phyloP scores from a whole-genome alignment of 1,139 yeast species.

The Lizanozyma gosingica region DNA sequence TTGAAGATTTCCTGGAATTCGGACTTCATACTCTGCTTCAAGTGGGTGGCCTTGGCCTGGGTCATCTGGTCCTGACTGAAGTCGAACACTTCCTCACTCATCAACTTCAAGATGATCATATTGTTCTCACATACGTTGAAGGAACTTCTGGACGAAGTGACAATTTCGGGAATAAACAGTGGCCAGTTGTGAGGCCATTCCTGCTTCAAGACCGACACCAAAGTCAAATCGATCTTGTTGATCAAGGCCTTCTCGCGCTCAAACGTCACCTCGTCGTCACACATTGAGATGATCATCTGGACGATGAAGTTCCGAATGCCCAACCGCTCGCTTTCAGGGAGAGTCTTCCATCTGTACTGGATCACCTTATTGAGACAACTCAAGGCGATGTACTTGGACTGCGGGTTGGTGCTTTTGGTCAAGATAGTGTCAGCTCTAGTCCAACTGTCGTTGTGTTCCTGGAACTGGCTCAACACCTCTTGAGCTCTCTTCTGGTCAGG shows the following conservation, averaged over 20 bases:
- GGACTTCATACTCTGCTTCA: slow-evolving; percentile 76
- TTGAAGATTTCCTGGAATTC: slow-evolving; percentile 92
- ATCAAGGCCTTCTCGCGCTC: slow-evolving; percentile 72
- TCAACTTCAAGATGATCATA: slow-evolving; percentile 81
- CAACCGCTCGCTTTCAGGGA: slow-evolving; percentile 75
- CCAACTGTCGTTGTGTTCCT: slow-evolving; percentile 96
- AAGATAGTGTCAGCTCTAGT: slow-evolving; percentile 84
- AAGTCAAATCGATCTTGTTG: slow-evolving; percentile 86
- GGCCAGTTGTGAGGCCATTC: slow-evolving; percentile 99
- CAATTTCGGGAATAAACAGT: slow-evolving; percentile 88
- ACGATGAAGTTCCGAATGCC: slow-evolving; percentile 93
- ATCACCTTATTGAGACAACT: slow-evolving; percentile 85
- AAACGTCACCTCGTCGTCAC: slow-evolving; percentile 77
- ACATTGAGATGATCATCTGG: slow-evolving; percentile 85
- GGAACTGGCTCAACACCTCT: slow-evolving; percentile 73
- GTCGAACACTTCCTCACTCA: slow-evolving; percentile 95
- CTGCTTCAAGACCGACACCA: slow-evolving; percentile 89
- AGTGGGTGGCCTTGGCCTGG: slow-evolving; percentile 79
- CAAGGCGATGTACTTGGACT: slow-evolving; percentile 86
- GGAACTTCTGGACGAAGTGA: slow-evolving; percentile 73
- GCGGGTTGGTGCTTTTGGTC: slow-evolving; percentile 70
- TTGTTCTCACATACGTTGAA: slow-evolving; percentile 95
- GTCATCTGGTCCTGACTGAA: slow-evolving; percentile 93
- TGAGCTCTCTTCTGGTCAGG: slow-evolving; percentile 79
- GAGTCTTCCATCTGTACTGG: slow-evolving; percentile 86